A percentile compares a stretch with the other conserved stretches of the same genome.
Evolutionary conservation across 768 basidiomycete species (phyloP).

Genomic region (Clitopilus passeckerianus): DNA sequence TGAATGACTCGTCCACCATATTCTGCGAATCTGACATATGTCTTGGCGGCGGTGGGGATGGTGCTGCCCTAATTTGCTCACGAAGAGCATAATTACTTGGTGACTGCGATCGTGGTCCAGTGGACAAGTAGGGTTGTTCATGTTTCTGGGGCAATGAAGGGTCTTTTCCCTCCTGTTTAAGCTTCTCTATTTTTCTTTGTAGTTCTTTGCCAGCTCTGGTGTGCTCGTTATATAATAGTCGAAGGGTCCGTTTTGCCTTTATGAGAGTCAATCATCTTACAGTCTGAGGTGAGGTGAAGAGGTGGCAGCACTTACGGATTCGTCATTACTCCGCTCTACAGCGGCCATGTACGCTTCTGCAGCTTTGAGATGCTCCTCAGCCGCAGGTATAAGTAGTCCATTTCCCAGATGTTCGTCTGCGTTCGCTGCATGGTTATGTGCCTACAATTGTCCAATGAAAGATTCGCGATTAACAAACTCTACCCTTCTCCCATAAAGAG

Average conservation of each 20-base stretch:
- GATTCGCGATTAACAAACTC: not conserved
- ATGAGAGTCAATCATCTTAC: conserved; percentile 2
- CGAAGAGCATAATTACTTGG: conserved; percentile 24
- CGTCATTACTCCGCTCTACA: conserved; percentile 67
- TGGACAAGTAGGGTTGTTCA: conserved; percentile 20
- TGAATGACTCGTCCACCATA: conserved; percentile 83
- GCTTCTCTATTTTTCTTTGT: conserved; percentile 63
- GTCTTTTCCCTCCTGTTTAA: conserved; percentile 74
- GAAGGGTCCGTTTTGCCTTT: conserved; percentile 74
- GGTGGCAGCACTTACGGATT: conserved; percentile 46
- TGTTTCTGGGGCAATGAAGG: conserved; percentile 66
- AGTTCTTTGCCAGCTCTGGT: conserved; percentile 66
- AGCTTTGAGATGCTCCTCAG: conserved; percentile 71
- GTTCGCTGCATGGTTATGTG: conserved; percentile 77
- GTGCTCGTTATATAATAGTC: conserved; percentile 74
- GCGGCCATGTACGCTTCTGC: conserved; percentile 73
- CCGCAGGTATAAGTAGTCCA: conserved; percentile 67
- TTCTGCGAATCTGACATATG: conserved; percentile 51
- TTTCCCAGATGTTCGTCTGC: conserved; percentile 67
- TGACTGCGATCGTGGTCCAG: conserved; percentile 23
- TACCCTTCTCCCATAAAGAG: too few relatives aligned
- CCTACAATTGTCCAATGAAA: conserved; percentile 35
- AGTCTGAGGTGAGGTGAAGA: not conserved
- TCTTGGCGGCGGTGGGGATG: conserved; percentile 42
- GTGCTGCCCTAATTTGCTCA: conserved; percentile 24